Conservation (phyloP, 108 stramenopile genomes). For the Skeletonema tropicum region DNA sequence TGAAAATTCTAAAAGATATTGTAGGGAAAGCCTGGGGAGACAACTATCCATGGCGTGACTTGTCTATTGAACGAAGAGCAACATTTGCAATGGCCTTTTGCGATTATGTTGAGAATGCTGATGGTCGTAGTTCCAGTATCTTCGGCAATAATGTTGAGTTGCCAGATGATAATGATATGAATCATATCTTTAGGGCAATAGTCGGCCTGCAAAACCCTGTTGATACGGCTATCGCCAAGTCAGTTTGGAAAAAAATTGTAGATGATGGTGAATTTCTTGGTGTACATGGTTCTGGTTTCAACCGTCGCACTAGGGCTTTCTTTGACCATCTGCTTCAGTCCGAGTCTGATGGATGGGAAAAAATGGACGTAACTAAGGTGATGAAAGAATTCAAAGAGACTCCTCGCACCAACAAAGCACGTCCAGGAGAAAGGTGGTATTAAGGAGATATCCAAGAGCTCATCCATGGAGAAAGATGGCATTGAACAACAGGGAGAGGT, state of each 20-base stretch:
- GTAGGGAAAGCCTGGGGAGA: too few species aligned
- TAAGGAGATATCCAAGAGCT: not conserved
- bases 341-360: slow-evolving; percentile 7
- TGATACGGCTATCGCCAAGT: too few species aligned
- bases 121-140: not conserved
- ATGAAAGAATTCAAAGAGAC: slow-evolving; percentile 1
- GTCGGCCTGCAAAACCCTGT: too few species aligned
- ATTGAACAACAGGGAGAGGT: not conserved
- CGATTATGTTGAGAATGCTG: not conserved
- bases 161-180: not conserved
- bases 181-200: not conserved
- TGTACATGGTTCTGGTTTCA: slow-evolving; percentile 6
- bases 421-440: slow-evolving; percentile 8
- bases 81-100: slow-evolving; percentile 2
- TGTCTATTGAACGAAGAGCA: too few species aligned
- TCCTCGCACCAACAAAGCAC: not conserved
- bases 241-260: slow-evolving; percentile 7
- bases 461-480: slow-evolving; percentile 6
- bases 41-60: too few species aligned
- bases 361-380: slow-evolving; percentile 3
- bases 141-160: not conserved
- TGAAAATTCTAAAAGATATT: not conserved
- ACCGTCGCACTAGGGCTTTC: slow-evolving; percentile 2
- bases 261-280: slow-evolving; percentile 13
- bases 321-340: slow-evolving; percentile 7